Conservation (phyloP, 768 basidiomycete species). For the Mycena rosella region DNA sequence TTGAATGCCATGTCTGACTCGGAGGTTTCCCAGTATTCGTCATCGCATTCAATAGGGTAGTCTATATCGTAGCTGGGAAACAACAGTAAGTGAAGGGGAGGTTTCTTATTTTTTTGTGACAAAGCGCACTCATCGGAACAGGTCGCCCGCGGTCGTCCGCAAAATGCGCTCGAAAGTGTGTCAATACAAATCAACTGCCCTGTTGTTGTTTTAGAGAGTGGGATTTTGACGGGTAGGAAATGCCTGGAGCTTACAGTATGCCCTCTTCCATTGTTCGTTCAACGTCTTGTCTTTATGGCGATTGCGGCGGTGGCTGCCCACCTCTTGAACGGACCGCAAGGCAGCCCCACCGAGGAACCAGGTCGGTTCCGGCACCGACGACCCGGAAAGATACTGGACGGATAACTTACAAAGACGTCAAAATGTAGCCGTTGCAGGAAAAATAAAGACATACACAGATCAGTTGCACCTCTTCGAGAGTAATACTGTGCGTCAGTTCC, state of each 20-base stretch:
- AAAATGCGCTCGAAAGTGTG: slow-evolving; percentile 47
- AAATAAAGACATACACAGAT: slow-evolving; percentile 50
- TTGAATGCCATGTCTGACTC: too few relatives aligned
- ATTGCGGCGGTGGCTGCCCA: slow-evolving; percentile 64
- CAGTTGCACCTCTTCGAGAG: slow-evolving; percentile 69
- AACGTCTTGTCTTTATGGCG: slow-evolving; percentile 44
- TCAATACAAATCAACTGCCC: slow-evolving; percentile 40
- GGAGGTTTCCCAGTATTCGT: too few relatives aligned
- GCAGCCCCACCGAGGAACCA: slow-evolving; percentile 72
- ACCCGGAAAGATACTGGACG: slow-evolving; percentile 55
- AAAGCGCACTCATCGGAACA: slow-evolving; percentile 66
- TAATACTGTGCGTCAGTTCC: slow-evolving; percentile 60
- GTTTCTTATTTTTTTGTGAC: too few relatives aligned
- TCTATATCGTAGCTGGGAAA: too few relatives aligned
- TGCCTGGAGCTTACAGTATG: slow-evolving; percentile 54
- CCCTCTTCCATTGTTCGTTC: slow-evolving; percentile 69
- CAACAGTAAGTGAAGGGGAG: slow-evolving; percentile 68
- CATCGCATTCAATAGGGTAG: too few relatives aligned
- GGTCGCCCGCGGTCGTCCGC: slow-evolving; percentile 70
- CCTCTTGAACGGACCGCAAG: slow-evolving; percentile 70
- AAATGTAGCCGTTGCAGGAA: neutral
- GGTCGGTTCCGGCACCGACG: slow-evolving; percentile 58
- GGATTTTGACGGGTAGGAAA: too few relatives aligned
- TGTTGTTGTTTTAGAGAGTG: too few relatives aligned
- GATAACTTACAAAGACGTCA: slow-evolving; percentile 47